Base-by-base conservation (phyloP, 2,329 filamentous ascomycete genomes). In the Stachybotrys chartarum region DNA sequence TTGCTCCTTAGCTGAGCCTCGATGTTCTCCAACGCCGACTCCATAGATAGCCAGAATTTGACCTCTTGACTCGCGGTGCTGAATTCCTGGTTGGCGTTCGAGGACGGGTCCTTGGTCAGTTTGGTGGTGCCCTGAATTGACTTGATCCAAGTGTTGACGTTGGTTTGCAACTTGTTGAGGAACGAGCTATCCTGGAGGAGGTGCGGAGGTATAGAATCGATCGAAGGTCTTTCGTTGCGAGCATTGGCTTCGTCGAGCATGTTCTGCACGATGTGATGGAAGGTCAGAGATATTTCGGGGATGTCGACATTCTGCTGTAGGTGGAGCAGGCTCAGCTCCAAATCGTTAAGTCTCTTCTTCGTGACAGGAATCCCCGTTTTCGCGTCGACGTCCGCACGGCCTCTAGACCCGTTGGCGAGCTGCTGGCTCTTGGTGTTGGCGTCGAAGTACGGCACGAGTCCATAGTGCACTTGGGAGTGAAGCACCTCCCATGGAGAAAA, bases 41-140 rank as follows among this genome's bases (percentile, higher is more conserved):
- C 95, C 89, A 99, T 96, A 2, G 91, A 95, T 52, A 99, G 73
- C 94, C 94, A 99, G 68, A 99, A 99, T 71, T 97, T 97, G 71
- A 99, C 96, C 72, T 99, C 94, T 70, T 97, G 94, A 55, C 90
- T 93, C 35, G 94, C 94, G 24, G 91, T 96, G 62, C 73, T 77
- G 57, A 77, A 76, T 55, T 77, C 74, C 58, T 76, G 74, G 54
- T 70, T 72, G 80, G 61, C 82, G 79, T 70, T 86, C 68, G 77
- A 82, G 5, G 78, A 77, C 1, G 90, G 85, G 64, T 99, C 94
- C 66, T 91, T 86, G 46, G 91, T 90, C 78, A 96, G 88, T 74
- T 95, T 95, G 45, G 94, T 99, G 63, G 97, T 95, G 51, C 88
- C 87, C 70, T 97, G 93, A 61, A 99, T 99, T 11, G 93, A 96